phyloP scores from a whole-genome alignment of 2,329 filamentous ascomycete genomes.

The Hymenoscyphus linearis region DNA sequence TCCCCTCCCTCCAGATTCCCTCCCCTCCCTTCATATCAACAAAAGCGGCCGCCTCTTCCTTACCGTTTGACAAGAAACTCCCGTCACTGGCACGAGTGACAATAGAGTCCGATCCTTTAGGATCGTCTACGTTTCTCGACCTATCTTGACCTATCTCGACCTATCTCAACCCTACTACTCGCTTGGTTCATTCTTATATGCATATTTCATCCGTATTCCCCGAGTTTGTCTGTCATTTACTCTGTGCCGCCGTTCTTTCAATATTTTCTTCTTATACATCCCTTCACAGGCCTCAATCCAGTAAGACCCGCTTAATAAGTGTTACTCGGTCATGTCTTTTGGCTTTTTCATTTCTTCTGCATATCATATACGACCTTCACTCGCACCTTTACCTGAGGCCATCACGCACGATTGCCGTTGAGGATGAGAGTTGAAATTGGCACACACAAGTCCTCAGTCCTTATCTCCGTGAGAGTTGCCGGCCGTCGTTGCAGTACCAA shows the following conservation, averaged over 20 bases:
- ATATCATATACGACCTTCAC: not conserved
- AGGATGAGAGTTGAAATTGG: not conserved
- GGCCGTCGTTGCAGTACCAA: not conserved
- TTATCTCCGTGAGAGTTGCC: not conserved
- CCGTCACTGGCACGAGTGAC: not conserved
- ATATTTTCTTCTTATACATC: not conserved
- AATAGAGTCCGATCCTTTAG: not conserved
- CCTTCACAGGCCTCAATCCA: not conserved
- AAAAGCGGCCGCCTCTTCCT: not conserved
- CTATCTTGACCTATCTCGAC: not conserved
- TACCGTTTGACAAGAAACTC: not conserved
- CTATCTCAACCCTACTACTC: not conserved
- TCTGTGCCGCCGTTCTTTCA: not conserved
- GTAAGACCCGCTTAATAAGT: not conserved
- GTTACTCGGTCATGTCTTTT: not conserved
- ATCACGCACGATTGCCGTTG: not conserved
- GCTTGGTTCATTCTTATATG: not conserved
- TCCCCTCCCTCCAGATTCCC: too few species aligned
- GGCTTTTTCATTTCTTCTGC: not conserved
- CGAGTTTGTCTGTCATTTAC: not conserved
- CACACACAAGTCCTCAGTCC: not conserved
- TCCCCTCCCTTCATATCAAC: not conserved
- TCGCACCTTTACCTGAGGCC: not conserved
- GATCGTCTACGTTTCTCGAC: not conserved
- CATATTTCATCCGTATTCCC: not conserved